Evolutionary conservation across 2,329 filamentous ascomycete genomes (phyloP).

Genomic region (Aspergillus latus): DNA sequence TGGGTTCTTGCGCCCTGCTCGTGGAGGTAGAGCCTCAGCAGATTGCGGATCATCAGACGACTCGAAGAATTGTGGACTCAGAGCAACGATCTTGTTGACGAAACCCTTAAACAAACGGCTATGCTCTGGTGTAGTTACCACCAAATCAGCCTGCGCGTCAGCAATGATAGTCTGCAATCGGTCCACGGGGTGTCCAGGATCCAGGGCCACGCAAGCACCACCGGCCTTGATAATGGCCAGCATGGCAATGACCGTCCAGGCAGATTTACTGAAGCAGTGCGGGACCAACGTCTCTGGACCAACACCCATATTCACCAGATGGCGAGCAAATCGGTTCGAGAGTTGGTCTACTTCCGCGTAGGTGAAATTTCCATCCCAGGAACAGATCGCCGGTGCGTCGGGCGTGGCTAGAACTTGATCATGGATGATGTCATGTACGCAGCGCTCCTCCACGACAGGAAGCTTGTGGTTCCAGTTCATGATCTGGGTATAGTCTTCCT

Average conservation of each 20-base stretch:
- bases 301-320: background rate
- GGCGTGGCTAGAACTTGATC: background rate
- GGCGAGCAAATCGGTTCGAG: background rate
- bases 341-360: slow-evolving; percentile 2
- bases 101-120: background rate
- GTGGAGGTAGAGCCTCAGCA: background rate
- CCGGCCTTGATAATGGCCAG: slow-evolving; percentile 11
- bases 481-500: background rate
- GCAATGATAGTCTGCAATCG: background rate
- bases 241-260: slow-evolving; percentile 4
- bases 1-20: background rate
- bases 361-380: slow-evolving; percentile 7
- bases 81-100: background rate
- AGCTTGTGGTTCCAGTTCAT: background rate
- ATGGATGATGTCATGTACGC: background rate
- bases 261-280: slow-evolving; percentile 2
- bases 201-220: background rate
- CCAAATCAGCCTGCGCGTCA: background rate
- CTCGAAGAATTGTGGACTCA: background rate
- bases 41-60: background rate
- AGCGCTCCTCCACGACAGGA: background rate
- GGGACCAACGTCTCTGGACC: background rate
- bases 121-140: background rate
- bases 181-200: background rate
- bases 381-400: background rate